Base-by-base conservation (phyloP, 2,329 filamentous ascomycete species). In the Huntiella savannae region DNA sequence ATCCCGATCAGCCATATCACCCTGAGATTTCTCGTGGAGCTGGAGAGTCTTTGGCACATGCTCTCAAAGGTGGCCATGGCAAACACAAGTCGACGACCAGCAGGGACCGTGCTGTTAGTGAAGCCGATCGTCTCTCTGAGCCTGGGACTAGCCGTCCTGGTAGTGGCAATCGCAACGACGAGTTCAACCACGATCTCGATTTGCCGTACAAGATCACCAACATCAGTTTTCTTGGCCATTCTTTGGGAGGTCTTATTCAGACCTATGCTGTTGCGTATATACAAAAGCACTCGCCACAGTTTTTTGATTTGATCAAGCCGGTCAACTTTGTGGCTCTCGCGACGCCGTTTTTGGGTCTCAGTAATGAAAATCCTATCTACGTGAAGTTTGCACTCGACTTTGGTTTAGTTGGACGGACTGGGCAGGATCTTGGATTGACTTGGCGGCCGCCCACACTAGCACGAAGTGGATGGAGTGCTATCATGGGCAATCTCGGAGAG, bases 301-400 rank as follows among this genome's bases (percentile, higher is more conserved):
- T 96, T 59, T 96, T 96, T 55, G 72, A 87, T 43, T 65, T 77
- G 4, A 93, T 95, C 55, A 73, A 77, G 52, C 88, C 88, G 0
- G 68, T 94, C 58, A 95, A 95, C 58, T 96, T 96, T 57, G 80
- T 96, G 53, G 71, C 82, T 22, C 65, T 96, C 53, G 87, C 88
- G 12, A 80, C 87, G 1, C 88, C 88, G 0, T 85, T 95, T 53
- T 65, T 96, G 1, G 88, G 88, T 0, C 66, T 96, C 34, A 96
- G 88, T 60, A 95, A 98, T 58, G 91, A 98, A 58, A 98, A 98
- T 55, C 91, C 91, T 0, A 70, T 96, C 48, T 98, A 98, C 59
- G 83, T 98, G 61, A 93, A 87, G 56, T 96, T 98, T 60, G 91
- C 91, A 0, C 67, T 98, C 3, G 91, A 98, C 59, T 93, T 96